Percentiles rank a stretch among this genome's conserved stretches.
Conservation (phyloP, 2,329 filamentous ascomycete genomes). For the Phialophora verrucosa region DNA sequence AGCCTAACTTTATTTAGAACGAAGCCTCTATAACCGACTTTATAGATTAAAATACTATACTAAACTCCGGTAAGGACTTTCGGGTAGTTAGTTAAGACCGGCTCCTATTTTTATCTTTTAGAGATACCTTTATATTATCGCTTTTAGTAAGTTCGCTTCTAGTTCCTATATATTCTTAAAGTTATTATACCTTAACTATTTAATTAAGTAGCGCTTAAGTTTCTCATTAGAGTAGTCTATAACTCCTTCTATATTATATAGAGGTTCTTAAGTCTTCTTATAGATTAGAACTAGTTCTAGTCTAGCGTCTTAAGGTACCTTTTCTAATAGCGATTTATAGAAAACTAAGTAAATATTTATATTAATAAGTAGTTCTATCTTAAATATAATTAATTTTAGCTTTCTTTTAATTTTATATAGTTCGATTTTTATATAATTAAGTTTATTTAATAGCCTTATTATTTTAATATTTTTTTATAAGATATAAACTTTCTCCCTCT, state of each 20-base stretch:
- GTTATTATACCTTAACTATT: no score
- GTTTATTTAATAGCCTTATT: background rate
- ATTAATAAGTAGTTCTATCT: background rate
- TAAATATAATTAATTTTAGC: background rate
- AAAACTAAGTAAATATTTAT: no score
- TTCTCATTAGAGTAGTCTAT: background rate
- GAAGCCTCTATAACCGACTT: no score
- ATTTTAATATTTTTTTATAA: slow-evolving; percentile 1
- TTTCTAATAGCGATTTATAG: background rate
- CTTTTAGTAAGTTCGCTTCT: no score
- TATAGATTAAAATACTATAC: no score
- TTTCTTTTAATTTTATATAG: slow-evolving; percentile 1
- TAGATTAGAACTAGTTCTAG: background rate
- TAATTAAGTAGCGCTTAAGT: no score
- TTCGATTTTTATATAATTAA: background rate
- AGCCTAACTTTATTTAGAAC: no score
- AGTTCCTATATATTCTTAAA: no score
- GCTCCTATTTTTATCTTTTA: no score
- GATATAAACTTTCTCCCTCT: background rate
- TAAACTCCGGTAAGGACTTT: no score
- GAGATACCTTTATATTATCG: no score
- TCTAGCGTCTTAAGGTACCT: background rate
- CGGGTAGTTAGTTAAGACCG: no score
- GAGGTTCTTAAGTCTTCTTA: background rate
- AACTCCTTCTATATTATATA: background rate